A percentile compares a stretch with the other conserved stretches of the same genome.
These are phyloP conservation scores for Sporisorium graminicola DNA, from an alignment of 1,284 basidiomycete species.

Conservation along the genomic window DNA sequence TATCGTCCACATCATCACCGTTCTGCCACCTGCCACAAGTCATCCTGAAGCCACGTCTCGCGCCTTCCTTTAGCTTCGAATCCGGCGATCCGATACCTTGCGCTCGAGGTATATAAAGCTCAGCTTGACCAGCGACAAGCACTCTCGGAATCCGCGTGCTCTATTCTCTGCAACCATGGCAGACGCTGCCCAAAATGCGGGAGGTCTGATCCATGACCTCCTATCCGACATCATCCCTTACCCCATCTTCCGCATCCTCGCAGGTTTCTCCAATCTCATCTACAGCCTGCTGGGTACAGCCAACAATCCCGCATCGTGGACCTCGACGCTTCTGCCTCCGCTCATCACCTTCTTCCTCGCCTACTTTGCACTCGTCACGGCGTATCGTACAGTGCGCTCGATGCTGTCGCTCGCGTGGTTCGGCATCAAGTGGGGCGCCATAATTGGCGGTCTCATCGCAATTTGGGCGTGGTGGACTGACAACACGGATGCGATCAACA, in stretches of 20 bases:
- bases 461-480: slow-evolving; percentile 60
- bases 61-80: neutral
- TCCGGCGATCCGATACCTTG: neutral
- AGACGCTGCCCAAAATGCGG: slow-evolving; percentile 19
- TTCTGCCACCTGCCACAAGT: neutral
- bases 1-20: slow-evolving; percentile 34
- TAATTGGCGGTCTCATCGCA: slow-evolving; percentile 53
- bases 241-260: slow-evolving; percentile 47
- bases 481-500: slow-evolving; percentile 45
- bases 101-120: neutral
- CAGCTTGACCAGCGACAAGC: neutral
- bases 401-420: slow-evolving; percentile 53
- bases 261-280: slow-evolving; percentile 57
- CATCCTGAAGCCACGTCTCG: neutral
- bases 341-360: slow-evolving; percentile 57
- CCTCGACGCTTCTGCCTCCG: slow-evolving; percentile 53
- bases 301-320: slow-evolving; percentile 58
- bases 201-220: slow-evolving; percentile 33
- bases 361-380: slow-evolving; percentile 56
- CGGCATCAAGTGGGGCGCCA: slow-evolving; percentile 60
- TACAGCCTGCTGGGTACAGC: slow-evolving; percentile 40
- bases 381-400: slow-evolving; percentile 50
- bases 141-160: neutral
- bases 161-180: slow-evolving; percentile 25
- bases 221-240: slow-evolving; percentile 43